Conservation (phyloP, 108 stramenopile genomes). For the Nannochloropsis gaditana region DNA sequence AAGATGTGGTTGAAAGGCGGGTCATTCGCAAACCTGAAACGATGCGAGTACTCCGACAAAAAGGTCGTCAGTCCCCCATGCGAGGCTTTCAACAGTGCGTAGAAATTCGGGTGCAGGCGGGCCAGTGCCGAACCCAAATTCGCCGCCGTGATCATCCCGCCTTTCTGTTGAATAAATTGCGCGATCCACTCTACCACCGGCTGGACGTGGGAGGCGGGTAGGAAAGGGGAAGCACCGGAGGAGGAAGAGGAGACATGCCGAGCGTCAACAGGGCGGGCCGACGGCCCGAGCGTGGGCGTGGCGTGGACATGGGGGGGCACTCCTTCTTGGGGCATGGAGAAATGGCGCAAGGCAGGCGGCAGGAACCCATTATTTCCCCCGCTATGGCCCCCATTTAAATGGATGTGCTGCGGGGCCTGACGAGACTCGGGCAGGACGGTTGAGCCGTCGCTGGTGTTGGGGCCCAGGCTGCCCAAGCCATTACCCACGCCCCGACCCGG, state of each 20-base stretch:
- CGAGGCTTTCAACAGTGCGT: not conserved
- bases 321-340: no score
- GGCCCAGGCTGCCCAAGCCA: no score
- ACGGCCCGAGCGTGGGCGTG: no score
- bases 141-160: not conserved
- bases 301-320: no score
- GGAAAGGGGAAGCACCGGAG: not conserved
- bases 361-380: no score
- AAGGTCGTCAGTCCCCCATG: not conserved
- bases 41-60: not conserved
- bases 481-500: no score
- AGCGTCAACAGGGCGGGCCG: no score
- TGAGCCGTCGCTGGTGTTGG: no score
- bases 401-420: no score
- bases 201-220: not conserved
- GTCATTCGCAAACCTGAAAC: not conserved
- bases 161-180: not conserved
- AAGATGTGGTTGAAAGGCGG: not conserved
- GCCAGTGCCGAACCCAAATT: not conserved
- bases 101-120: not conserved
- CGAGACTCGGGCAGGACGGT: no score
- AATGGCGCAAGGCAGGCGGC: no score
- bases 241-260: not conserved
- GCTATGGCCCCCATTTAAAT: no score
- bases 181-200: not conserved